phyloP scores from a whole-genome alignment of 2,329 filamentous ascomycete genomes.

The Pyricularia sp. region DNA sequence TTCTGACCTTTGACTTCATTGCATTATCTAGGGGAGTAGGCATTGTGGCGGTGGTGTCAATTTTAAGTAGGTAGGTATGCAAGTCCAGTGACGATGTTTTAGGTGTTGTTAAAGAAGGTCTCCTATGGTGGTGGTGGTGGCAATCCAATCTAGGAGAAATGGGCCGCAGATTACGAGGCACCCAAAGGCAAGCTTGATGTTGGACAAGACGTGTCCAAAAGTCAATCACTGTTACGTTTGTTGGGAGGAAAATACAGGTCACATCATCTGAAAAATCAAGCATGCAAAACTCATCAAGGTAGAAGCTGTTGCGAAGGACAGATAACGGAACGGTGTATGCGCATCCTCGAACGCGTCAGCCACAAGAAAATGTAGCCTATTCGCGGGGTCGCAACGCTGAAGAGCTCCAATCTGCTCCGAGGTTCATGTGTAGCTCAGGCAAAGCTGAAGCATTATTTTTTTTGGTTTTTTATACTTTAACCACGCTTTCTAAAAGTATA shows the following conservation, averaged over 20 bases:
- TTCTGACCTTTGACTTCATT: constrained; percentile 53
- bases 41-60: constrained; percentile 28
- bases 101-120: neutral
- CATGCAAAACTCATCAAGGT: neutral
- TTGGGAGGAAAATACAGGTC: neutral
- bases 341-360: constrained; percentile 5
- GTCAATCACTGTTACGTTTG: neutral
- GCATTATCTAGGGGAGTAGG: constrained; percentile 56
- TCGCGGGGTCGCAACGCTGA: neutral
- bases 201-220: neutral
- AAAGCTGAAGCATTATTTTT: neutral
- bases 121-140: neutral
- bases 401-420: neutral
- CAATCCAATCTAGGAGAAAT: neutral
- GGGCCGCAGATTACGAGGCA: neutral
- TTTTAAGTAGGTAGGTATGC: neutral
- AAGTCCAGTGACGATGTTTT: neutral
- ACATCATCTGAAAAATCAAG: neutral
- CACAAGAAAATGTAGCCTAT: neutral
- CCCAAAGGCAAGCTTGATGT: neutral
- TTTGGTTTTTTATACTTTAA: neutral
- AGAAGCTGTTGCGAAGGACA: neutral
- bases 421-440: neutral
- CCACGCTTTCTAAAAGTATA: neutral
- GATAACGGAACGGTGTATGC: neutral